Evolutionary conservation across 2,329 filamentous ascomycete species (phyloP), one percentile per base, ranked within the genome.

Genomic region (Fusarium miscanthi): DNA sequence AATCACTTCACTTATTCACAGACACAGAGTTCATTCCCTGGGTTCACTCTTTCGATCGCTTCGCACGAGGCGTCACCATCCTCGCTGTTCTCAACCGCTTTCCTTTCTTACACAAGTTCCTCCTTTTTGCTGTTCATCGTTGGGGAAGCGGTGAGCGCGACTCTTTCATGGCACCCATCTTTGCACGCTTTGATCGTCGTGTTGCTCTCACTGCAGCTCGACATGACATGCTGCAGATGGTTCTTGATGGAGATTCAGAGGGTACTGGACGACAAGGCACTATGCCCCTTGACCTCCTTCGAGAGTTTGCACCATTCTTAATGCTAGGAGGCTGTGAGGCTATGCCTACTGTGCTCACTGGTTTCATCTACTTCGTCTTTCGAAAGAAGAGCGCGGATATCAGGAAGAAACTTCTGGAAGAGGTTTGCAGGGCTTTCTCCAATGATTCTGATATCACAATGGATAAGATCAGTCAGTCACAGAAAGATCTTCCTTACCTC

Each of bases 151-250:
- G 43, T n/a, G 56, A 59, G 12, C 56, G 56, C 1, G 43, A 59
- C 16, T 59, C 56, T 4, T 59, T 59, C 25, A 59, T 59, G 56
- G 56, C 56, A 0, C 56, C 56, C 3, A 59, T 59, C 2, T 59
- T 52, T 40, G 27, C n/a, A 4, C 56, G 56, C 0, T 59, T 59
- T n/a, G 43, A 59, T 27, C 56, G 56, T 17, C 43, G 56, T 30
- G 56, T 59, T 1, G 19, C 56, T n/a, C 56, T 59, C 2, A 30
- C 56, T n/a, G 40, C 56, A 17, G 21, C 56, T 3, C 43, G 56
- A 6, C 33, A 59, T 52, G 56, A 59, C 19, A 59, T 59, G 43
- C 35, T 59, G 4, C 56, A 59, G 16, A 59, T 59, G 56, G 56
- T 59, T 1, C n/a, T 59, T 0, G 56, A 59, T 6, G 56, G 56